Conservation (phyloP, 176 grass and related monocot genomes). For the Themeda triandra region DNA sequence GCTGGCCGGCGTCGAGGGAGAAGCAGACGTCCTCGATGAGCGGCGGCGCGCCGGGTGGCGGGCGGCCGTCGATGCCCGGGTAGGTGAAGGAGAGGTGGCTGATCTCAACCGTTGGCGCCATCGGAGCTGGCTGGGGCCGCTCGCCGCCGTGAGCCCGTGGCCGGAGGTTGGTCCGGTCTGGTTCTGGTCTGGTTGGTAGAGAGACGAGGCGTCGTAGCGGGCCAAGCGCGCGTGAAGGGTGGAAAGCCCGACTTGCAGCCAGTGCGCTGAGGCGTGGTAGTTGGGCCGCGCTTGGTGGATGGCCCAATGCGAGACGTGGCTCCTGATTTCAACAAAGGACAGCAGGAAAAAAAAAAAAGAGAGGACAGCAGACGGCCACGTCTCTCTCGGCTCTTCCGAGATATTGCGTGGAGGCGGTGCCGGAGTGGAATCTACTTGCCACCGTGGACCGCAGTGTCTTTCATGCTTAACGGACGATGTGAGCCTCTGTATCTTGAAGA, state of each 20-base stretch:
- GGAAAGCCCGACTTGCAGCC: background rate
- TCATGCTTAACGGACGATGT: too few species aligned
- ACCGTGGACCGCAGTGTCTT: too few species aligned
- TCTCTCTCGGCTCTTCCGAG: background rate
- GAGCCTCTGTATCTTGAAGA: too few species aligned
- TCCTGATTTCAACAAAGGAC: background rate
- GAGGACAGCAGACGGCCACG: slow-evolving; percentile 30
- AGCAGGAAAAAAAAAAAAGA: too few species aligned
- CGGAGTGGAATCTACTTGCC: background rate
- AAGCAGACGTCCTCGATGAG: slow-evolving; percentile 83
- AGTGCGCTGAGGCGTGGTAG: background rate
- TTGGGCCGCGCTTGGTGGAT: slow-evolving; percentile 36
- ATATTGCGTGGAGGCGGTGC: too few species aligned
- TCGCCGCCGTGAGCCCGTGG: slow-evolving; percentile 22
- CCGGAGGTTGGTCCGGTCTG: slow-evolving; percentile 2
- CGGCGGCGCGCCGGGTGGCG: slow-evolving; percentile 69
- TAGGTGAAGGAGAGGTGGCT: slow-evolving; percentile 87
- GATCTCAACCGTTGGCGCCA: slow-evolving; percentile 66
- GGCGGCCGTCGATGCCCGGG: slow-evolving; percentile 82
- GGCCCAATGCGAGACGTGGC: background rate
- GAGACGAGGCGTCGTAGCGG: background rate
- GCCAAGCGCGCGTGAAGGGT: slow-evolving; percentile 3
- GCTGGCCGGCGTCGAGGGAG: slow-evolving; percentile 58
- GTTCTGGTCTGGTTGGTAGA: background rate
- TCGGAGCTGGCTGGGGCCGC: background rate